Percentiles rank a stretch among this genome's conserved stretches.
Evolutionary conservation across 345 rosid species (phyloP).

Genomic region (Pugionium dolabratum): DNA sequence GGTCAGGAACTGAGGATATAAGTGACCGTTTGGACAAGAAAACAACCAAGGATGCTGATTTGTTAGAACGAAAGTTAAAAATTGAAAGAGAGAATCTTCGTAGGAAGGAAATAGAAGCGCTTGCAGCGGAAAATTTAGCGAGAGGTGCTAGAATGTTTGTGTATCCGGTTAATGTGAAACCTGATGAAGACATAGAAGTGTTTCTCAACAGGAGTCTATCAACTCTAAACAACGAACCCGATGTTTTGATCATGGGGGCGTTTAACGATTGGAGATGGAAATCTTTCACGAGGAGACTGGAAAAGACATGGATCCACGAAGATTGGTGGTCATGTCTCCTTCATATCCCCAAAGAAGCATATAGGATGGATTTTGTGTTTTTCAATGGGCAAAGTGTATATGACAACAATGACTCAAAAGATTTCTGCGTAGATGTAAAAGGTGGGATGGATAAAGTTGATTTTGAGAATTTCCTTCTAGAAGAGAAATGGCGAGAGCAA

Average conservation of each 20-base stretch:
- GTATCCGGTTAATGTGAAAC: constrained; percentile 58
- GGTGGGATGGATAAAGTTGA: constrained; percentile 69
- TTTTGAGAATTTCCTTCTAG: constrained; percentile 84
- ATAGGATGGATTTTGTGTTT: constrained; percentile 87
- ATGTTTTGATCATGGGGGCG: constrained; percentile 81
- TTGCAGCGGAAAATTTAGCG: constrained; percentile 53
- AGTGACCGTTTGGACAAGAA: constrained; percentile 30
- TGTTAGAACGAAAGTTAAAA: constrained; percentile 46
- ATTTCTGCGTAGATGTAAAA: constrained; percentile 68
- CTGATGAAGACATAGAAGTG: constrained; percentile 73
- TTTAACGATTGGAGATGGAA: constrained; percentile 95
- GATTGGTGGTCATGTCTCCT: constrained; percentile 91
- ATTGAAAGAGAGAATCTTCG: constrained; percentile 49
- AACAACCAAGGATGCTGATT: constrained; percentile 36
- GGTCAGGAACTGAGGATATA: constrained; percentile 12
- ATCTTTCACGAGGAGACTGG: constrained; percentile 67
- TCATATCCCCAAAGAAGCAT: constrained; percentile 85
- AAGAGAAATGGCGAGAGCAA: constrained; percentile 76
- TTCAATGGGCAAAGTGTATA: constrained; percentile 71
- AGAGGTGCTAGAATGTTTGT: constrained; percentile 62
- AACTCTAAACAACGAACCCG: constrained; percentile 55
- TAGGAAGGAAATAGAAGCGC: constrained; percentile 57
- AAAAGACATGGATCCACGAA: constrained; percentile 57
- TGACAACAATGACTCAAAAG: constrained; percentile 73
- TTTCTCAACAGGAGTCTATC: constrained; percentile 70